Conservation (phyloP, 106 monocot species). For the Dendrobium chrysotoxum region DNA sequence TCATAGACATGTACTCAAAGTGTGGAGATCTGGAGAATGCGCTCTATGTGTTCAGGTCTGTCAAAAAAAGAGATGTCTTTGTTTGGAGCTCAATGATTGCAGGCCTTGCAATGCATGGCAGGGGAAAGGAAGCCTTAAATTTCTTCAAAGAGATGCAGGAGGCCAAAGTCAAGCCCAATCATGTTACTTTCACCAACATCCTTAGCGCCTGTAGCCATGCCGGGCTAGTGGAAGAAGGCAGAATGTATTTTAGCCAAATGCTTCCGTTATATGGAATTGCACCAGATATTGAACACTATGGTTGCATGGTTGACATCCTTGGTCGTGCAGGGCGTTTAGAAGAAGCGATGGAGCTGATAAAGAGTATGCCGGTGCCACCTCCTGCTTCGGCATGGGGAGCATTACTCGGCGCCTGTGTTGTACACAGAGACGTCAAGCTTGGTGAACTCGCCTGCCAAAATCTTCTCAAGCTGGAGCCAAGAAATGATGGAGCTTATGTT, state of each 20-base stretch:
- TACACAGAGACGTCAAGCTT: constrained; percentile 24
- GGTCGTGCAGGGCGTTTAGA: constrained; percentile 44
- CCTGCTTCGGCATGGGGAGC: constrained; percentile 35
- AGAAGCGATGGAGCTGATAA: constrained; percentile 33
- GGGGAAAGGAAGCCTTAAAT: constrained; percentile 31
- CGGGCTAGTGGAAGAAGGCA: constrained; percentile 36
- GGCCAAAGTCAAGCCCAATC: constrained; percentile 25
- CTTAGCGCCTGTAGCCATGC: constrained; percentile 54
- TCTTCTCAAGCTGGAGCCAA: constrained; percentile 25
- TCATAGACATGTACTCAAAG: constrained; percentile 67
- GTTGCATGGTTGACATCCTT: constrained; percentile 53
- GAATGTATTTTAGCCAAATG: constrained; percentile 31
- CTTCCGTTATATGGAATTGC: constrained; percentile 21
- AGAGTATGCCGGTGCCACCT: constrained; percentile 26
- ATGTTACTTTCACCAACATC: constrained; percentile 41
- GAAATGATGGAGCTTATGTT: constrained; percentile 33
- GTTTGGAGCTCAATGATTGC: constrained; percentile 58
- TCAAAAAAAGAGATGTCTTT: constrained; percentile 30
- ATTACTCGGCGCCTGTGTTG: constrained; percentile 40
- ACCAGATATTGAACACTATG: constrained; percentile 38
- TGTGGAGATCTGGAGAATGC: constrained; percentile 51
- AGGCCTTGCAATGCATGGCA: constrained; percentile 40
- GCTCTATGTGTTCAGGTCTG: constrained; percentile 21
- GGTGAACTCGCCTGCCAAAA: constrained; percentile 23
- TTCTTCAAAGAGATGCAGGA: constrained; percentile 38